A percentile compares a stretch with the other conserved stretches of the same genome.
Conservation (phyloP, 495 filamentous ascomycete species). For the Chaetomidium leptoderma region DNA sequence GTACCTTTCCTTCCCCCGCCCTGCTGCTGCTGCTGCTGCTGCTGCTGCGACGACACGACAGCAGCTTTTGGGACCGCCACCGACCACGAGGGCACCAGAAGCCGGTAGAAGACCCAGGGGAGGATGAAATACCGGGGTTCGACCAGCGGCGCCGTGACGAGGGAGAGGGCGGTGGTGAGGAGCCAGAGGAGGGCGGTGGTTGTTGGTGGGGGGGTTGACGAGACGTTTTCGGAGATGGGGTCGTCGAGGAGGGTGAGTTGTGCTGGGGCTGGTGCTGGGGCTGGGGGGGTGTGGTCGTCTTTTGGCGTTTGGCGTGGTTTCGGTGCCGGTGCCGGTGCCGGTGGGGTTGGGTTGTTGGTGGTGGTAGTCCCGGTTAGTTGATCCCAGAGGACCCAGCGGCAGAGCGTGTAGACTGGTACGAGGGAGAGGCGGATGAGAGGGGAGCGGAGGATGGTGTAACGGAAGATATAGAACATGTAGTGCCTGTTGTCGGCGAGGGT, state of each 20-base stretch:
- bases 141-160: constrained; percentile 84
- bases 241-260: background rate
- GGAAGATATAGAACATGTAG: constrained; percentile 95
- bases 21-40: background rate
- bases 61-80: too few relatives aligned
- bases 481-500: constrained; percentile 95
- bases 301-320: background rate
- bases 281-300: background rate
- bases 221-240: background rate
- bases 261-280: background rate
- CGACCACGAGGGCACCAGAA: constrained; percentile 59
- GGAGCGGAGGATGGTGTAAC: constrained; percentile 66
- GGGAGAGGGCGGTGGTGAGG: constrained; percentile 64
- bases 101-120: constrained; percentile 89
- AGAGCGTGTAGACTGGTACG: constrained; percentile 51
- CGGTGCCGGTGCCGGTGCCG: background rate
- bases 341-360: background rate
- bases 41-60: background rate
- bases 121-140: constrained; percentile 94
- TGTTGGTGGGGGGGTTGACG: constrained; percentile 25
- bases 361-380: constrained; percentile 23
- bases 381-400: constrained; percentile 60
- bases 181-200: constrained; percentile 61
- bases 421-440: constrained; percentile 62
- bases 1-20: too few relatives aligned